These are phyloP conservation scores for Globisporangium acanthophoron DNA, from an alignment of 352 stramenopile genomes.

Conservation along the genomic window DNA sequence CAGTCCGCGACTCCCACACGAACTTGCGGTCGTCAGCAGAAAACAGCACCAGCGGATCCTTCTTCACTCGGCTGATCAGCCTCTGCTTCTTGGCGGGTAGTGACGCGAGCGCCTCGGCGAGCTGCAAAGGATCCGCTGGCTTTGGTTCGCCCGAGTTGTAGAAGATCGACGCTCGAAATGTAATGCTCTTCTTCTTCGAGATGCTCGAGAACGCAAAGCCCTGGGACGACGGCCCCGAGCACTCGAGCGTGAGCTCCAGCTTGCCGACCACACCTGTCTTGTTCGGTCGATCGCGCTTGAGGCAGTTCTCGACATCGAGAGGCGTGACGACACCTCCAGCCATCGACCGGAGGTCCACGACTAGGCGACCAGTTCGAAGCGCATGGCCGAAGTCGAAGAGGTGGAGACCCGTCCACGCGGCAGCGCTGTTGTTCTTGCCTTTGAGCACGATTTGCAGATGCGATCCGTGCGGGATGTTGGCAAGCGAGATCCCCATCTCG, in stretches of 20 bases:
- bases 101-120: slow-evolving; percentile 18
- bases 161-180: slow-evolving; percentile 73
- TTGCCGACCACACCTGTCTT: slow-evolving; percentile 32
- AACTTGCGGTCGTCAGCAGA: slow-evolving; percentile 54
- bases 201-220: slow-evolving; percentile 62
- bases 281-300: slow-evolving; percentile 22
- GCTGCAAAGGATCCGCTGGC: not conserved
- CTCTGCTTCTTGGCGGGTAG: slow-evolving; percentile 31
- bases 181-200: slow-evolving; percentile 40
- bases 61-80: slow-evolving; percentile 45
- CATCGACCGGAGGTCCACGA: slow-evolving; percentile 25
- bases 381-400: slow-evolving; percentile 82
- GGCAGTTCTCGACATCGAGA: slow-evolving; percentile 74
- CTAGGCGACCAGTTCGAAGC: slow-evolving; percentile 39
- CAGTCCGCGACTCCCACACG: slow-evolving; percentile 62
- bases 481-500: slow-evolving; percentile 29
- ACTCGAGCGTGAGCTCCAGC: slow-evolving; percentile 44
- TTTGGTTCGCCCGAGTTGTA: slow-evolving; percentile 19
- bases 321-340: slow-evolving; percentile 38
- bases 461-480: slow-evolving; percentile 71
- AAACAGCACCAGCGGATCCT: slow-evolving; percentile 61
- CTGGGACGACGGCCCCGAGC: slow-evolving; percentile 27
- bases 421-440: slow-evolving; percentile 26
- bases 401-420: slow-evolving; percentile 66
- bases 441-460: slow-evolving; percentile 59